phyloP scores from a whole-genome alignment of 331 rosid species.

The Rhamnella rubrinervis region DNA sequence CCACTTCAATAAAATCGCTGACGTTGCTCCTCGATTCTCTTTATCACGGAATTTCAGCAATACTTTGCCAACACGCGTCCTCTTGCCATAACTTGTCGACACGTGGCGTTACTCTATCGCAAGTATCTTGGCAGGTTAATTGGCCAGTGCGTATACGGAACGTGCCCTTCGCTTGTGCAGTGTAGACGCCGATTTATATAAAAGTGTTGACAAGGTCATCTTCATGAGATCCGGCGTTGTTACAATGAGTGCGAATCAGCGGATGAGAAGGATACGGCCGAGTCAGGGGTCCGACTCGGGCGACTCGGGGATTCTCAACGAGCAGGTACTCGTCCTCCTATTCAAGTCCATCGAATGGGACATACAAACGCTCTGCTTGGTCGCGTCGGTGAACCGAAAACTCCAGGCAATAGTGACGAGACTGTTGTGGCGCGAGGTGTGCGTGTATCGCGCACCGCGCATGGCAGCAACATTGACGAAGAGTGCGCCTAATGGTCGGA shows the following conservation, averaged over 20 bases:
- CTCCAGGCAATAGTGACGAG: constrained; percentile 58
- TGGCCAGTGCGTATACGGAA: not conserved
- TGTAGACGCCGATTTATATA: constrained; percentile 1
- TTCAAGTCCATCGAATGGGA: constrained; percentile 55
- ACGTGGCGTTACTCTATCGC: constrained; percentile 1
- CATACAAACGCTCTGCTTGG: constrained; percentile 36
- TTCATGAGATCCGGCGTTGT: not conserved
- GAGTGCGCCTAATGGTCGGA: constrained; percentile 36
- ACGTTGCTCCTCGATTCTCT: constrained; percentile 26
- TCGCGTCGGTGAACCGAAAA: constrained; percentile 51
- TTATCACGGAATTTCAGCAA: constrained; percentile 22
- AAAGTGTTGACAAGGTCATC: not conserved
- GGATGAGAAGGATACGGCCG: constrained; percentile 23
- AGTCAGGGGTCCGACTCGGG: constrained; percentile 22
- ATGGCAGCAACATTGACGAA: constrained; percentile 37
- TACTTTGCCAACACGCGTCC: constrained; percentile 26
- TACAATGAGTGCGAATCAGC: constrained; percentile 32
- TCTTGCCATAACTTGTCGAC: not conserved
- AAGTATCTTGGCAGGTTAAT: not conserved
- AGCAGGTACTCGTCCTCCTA: constrained; percentile 42
- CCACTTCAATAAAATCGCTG: not conserved
- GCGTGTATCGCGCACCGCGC: constrained; percentile 51
- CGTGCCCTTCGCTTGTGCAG: not conserved
- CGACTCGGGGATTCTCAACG: constrained; percentile 46
- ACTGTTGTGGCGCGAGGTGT: constrained; percentile 51